Evolutionary conservation across 2,329 filamentous ascomycete species (phyloP).

Genomic region (Trichoderma lentiforme): DNA sequence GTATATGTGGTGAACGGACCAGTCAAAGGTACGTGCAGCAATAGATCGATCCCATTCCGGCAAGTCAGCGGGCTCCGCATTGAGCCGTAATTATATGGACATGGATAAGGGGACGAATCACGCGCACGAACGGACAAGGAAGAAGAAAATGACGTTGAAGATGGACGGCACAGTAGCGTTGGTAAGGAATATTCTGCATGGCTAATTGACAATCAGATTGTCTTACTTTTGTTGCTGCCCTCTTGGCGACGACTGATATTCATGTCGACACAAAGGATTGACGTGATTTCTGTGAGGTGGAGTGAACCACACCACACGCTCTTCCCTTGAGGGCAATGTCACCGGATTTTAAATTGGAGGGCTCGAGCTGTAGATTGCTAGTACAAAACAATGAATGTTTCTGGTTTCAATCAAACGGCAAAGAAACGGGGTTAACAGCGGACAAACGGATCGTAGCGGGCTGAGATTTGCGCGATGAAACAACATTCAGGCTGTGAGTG

Average conservation of each 20-base stretch:
- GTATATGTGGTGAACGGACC: not conserved
- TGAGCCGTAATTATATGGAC: constrained; percentile 13
- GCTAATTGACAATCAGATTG: not conserved
- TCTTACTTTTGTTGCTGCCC: not conserved
- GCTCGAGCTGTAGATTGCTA: not conserved
- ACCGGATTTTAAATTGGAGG: not conserved
- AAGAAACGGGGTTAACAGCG: not conserved
- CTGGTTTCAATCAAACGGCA: not conserved
- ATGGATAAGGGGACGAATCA: constrained; percentile 12
- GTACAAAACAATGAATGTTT: not conserved
- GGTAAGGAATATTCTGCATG: not conserved
- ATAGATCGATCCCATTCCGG: constrained; percentile 17
- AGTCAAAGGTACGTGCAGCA: constrained; percentile 8
- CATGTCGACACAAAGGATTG: not conserved
- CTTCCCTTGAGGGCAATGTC: not conserved
- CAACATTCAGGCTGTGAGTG: not conserved
- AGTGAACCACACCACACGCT: not conserved
- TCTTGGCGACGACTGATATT: not conserved
- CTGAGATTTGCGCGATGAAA: not conserved
- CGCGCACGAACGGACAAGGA: constrained; percentile 4
- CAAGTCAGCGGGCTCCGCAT: constrained; percentile 17
- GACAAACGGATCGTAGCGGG: not conserved
- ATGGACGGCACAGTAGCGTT: not conserved
- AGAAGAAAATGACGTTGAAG: not conserved
- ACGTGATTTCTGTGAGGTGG: not conserved